phyloP scores from a whole-genome alignment of 2,329 filamentous ascomycete genomes.

The Talaromyces marneffei region DNA sequence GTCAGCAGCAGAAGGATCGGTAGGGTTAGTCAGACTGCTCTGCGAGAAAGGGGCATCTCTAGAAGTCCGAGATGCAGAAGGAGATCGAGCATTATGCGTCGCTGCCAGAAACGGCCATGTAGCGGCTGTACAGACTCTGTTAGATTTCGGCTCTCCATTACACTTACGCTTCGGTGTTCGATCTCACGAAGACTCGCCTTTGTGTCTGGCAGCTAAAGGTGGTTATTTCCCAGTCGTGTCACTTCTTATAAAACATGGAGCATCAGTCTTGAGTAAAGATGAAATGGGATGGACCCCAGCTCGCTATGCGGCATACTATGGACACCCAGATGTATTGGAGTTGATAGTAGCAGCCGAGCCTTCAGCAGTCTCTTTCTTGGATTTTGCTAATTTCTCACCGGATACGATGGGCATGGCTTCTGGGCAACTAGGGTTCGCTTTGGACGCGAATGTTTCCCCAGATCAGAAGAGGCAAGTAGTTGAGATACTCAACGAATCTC shows the following conservation, averaged over 20 bases:
- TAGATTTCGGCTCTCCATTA: constrained; percentile 29
- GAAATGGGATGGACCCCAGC: constrained; percentile 34
- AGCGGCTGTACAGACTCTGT: constrained; percentile 29
- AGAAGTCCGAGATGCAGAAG: constrained; percentile 28
- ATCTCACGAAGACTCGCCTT: constrained; percentile 32
- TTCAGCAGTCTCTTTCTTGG: constrained; percentile 13
- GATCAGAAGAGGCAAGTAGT: constrained; percentile 20
- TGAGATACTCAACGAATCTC: constrained; percentile 16
- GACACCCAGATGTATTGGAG: constrained; percentile 30
- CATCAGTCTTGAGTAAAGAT: constrained; percentile 31
- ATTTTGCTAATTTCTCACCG: constrained; percentile 9
- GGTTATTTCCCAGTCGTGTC: constrained; percentile 30
- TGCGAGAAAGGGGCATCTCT: constrained; percentile 28
- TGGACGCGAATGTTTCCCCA: constrained; percentile 19
- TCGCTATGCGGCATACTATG: constrained; percentile 35
- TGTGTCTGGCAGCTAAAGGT: constrained; percentile 33
- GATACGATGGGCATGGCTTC: constrained; percentile 18
- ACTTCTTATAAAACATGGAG: constrained; percentile 29
- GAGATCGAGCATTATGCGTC: constrained; percentile 30
- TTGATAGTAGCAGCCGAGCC: constrained; percentile 25
- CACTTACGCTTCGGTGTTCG: constrained; percentile 22
- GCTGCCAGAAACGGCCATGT: constrained; percentile 30
- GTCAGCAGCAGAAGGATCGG: constrained; percentile 25
- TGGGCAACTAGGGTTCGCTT: constrained; percentile 23
- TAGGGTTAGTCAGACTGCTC: constrained; percentile 28